phyloP scores from a whole-genome alignment of 2,329 filamentous ascomycete species.

The Colletotrichum viniferum region DNA sequence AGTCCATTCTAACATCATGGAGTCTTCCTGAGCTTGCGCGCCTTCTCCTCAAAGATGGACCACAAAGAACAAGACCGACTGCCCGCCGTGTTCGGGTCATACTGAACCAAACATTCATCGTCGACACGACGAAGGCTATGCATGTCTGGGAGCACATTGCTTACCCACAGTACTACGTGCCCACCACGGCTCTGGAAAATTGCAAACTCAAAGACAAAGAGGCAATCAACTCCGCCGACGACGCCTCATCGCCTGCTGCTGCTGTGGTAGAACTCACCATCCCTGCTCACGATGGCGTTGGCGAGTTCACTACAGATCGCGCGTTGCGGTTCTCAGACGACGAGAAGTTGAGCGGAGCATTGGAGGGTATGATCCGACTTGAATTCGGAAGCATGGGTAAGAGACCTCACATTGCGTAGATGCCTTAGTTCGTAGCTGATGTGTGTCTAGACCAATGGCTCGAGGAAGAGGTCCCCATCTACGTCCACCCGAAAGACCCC shows the following conservation, averaged over 20 bases:
- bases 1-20: not conserved
- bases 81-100: conserved; percentile 38
- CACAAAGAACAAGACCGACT: conserved; percentile 23
- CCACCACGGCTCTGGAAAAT: conserved; percentile 30
- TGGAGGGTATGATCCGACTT: conserved; percentile 36
- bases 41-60: conserved; percentile 30
- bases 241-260: conserved; percentile 21
- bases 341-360: conserved; percentile 32
- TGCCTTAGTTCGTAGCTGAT: not conserved
- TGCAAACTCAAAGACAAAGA: conserved; percentile 30
- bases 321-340: conserved; percentile 44
- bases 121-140: conserved; percentile 40
- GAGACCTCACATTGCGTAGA: not conserved
- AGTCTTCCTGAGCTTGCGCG: conserved; percentile 32
- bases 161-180: conserved; percentile 53
- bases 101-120: conserved; percentile 34
- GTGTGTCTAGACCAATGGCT: conserved; percentile 38
- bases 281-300: conserved; percentile 24
- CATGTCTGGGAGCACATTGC: conserved; percentile 51
- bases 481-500: conserved; percentile 69
- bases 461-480: conserved; percentile 64
- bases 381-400: conserved; percentile 40
- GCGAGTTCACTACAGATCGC: conserved; percentile 33
- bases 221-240: conserved; percentile 28
- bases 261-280: conserved; percentile 36